Conservation (phyloP, 1,284 basidiomycete species). For the Ustilago xerochloae region DNA sequence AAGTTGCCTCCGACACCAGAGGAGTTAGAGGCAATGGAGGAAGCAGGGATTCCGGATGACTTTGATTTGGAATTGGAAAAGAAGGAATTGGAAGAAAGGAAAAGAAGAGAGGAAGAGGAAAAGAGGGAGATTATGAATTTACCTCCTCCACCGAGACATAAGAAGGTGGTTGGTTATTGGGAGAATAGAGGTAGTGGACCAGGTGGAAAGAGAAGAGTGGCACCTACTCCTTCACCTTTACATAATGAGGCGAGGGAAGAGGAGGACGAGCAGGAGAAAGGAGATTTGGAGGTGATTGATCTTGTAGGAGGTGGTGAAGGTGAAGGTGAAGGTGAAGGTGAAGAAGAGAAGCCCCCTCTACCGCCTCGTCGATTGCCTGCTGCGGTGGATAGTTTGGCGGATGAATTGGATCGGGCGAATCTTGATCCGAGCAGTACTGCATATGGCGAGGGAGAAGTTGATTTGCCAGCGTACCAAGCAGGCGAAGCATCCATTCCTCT, state of each 20-base stretch:
- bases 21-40: conserved; percentile 64
- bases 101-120: conserved; percentile 22
- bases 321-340: no score
- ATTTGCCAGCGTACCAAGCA: conserved; percentile 9
- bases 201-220: conserved; percentile 23
- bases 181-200: conserved; percentile 5
- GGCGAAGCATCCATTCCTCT: conserved; percentile 4
- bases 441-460: neutral
- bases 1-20: conserved; percentile 64
- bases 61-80: conserved; percentile 55
- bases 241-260: neutral
- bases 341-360: conserved; percentile 15
- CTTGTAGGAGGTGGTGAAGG: no score
- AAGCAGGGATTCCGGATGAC: conserved; percentile 64
- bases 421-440: no score
- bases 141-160: conserved; percentile 55
- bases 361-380: conserved; percentile 6
- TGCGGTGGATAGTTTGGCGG: conserved; percentile 4
- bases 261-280: neutral
- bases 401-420: conserved; percentile 6
- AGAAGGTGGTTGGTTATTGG: conserved; percentile 34
- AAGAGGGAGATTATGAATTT: conserved; percentile 44
- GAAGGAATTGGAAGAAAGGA: conserved; percentile 31
- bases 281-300: conserved; percentile 21
- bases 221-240: conserved; percentile 20